Percentiles rank a stretch among this genome's conserved stretches.
These are phyloP conservation scores for Yamadazyma buinensis DNA, from an alignment of 1,139 yeast genomes.

Conservation along the genomic window DNA sequence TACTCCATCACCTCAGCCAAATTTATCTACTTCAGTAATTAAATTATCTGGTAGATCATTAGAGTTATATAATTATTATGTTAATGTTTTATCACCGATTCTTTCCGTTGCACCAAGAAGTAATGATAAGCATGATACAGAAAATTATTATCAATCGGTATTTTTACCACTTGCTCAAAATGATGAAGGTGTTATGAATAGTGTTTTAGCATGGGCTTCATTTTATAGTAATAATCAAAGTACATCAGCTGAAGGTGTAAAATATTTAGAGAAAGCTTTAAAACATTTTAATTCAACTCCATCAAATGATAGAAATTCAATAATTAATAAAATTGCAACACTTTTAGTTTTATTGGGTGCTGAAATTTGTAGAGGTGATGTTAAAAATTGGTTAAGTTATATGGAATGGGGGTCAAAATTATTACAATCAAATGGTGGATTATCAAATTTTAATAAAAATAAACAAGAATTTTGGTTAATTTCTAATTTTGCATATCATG, in stretches of 20 bases:
- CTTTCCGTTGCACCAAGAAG: constrained; percentile 61
- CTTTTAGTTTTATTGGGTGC: constrained; percentile 66
- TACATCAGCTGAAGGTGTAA: constrained; percentile 41
- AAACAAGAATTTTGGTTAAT: constrained; percentile 69
- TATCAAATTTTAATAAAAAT: constrained; percentile 48
- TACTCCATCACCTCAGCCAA: constrained; percentile 17
- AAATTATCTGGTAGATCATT: constrained; percentile 15
- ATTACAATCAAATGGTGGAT: constrained; percentile 56
- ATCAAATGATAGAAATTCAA: constrained; percentile 15
- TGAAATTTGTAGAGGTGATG: constrained; percentile 75
- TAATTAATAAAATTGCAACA: constrained; percentile 54
- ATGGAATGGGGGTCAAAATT: constrained; percentile 60
- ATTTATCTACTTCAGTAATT: constrained; percentile 15
- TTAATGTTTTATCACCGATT: constrained; percentile 52
- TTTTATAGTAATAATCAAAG: constrained; percentile 50
- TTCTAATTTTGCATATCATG: constrained; percentile 82
- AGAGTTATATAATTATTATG: constrained; percentile 61
- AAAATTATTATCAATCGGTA: constrained; percentile 68
- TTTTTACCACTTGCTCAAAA: constrained; percentile 74
- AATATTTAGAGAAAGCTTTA: constrained; percentile 45
- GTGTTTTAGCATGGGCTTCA: constrained; percentile 77
- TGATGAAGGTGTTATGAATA: constrained; percentile 64
- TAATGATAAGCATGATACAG: constrained; percentile 38
- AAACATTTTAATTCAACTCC: constrained; percentile 32
- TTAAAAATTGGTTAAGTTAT: constrained; percentile 62